Evolutionary conservation across 306 rosid genomes (phyloP).

Genomic region (Potentilla sterilis): DNA sequence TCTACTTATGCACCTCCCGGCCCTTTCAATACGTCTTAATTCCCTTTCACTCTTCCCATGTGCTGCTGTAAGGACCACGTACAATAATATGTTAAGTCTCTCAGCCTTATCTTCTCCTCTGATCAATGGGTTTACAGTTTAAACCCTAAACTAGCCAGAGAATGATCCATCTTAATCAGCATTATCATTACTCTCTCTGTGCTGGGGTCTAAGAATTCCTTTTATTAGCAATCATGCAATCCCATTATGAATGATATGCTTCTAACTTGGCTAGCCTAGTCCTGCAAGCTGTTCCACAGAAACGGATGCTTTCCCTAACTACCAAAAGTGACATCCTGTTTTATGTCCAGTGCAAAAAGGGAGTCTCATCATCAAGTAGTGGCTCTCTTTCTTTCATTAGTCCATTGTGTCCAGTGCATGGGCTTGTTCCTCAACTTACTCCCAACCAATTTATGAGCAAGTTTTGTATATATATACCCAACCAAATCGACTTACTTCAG

Average conservation of each 20-base stretch:
- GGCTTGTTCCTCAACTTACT: conserved; percentile 33
- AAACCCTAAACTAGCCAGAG: background rate
- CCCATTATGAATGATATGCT: background rate
- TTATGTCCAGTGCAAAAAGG: background rate
- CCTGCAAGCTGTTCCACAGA: conserved; percentile 8
- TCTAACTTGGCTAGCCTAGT: background rate
- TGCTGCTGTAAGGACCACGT: conserved; percentile 62
- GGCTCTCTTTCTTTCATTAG: conserved; percentile 33
- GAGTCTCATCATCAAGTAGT: conserved; percentile 1
- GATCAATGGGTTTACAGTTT: background rate
- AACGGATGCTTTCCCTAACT: background rate
- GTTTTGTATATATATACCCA: conserved; percentile 13
- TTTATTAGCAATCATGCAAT: conserved; percentile 1
- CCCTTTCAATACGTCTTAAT: background rate
- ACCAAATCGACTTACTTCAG: background rate
- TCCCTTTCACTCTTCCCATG: conserved; percentile 44
- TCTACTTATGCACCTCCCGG: conserved; percentile 26
- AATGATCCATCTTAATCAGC: background rate
- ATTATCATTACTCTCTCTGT: background rate
- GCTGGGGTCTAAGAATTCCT: background rate
- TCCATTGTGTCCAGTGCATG: conserved; percentile 19
- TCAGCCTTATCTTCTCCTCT: conserved; percentile 7
- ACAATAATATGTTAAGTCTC: background rate
- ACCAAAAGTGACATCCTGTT: conserved; percentile 10
- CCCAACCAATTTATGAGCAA: background rate